Evolutionary conservation across 2,329 filamentous ascomycete genomes (phyloP).

Genomic region (Trichothecium sympodiale): DNA sequence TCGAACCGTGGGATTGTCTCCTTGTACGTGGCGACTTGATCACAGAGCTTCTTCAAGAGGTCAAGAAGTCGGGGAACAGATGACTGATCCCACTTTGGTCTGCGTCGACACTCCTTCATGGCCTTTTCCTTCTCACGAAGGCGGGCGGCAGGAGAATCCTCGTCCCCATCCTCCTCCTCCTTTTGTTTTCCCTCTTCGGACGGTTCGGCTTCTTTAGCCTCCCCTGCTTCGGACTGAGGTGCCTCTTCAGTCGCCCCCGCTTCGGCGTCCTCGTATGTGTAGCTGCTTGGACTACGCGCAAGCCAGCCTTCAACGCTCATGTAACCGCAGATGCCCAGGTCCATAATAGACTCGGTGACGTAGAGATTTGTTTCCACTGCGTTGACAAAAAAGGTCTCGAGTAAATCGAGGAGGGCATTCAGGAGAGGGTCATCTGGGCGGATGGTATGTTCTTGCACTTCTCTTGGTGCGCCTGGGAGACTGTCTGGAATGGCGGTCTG

Average conservation of each 20-base stretch:
- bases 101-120: conserved; percentile 39
- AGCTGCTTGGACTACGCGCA: conserved; percentile 57
- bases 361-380: conserved; percentile 84
- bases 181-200: neutral
- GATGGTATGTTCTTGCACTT: conserved; percentile 49
- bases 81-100: conserved; percentile 40
- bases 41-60: conserved; percentile 47
- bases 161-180: conserved; percentile 3
- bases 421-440: conserved; percentile 51
- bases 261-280: conserved; percentile 27
- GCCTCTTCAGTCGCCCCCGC: conserved; percentile 2
- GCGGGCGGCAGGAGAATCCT: too few relatives aligned
- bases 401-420: conserved; percentile 55
- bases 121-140: conserved; percentile 25
- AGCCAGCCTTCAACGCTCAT: conserved; percentile 88
- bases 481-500: conserved; percentile 45
- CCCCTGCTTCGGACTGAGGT: neutral
- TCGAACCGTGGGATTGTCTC: conserved; percentile 60
- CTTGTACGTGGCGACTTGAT: conserved; percentile 52
- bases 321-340: conserved; percentile 73
- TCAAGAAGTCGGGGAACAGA: conserved; percentile 42
- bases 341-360: conserved; percentile 72
- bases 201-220: neutral
- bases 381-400: conserved; percentile 79
- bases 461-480: conserved; percentile 49